These are phyloP conservation scores for Cercophora newfieldiana DNA, from an alignment of 495 filamentous ascomycete species.

Conservation along the genomic window DNA sequence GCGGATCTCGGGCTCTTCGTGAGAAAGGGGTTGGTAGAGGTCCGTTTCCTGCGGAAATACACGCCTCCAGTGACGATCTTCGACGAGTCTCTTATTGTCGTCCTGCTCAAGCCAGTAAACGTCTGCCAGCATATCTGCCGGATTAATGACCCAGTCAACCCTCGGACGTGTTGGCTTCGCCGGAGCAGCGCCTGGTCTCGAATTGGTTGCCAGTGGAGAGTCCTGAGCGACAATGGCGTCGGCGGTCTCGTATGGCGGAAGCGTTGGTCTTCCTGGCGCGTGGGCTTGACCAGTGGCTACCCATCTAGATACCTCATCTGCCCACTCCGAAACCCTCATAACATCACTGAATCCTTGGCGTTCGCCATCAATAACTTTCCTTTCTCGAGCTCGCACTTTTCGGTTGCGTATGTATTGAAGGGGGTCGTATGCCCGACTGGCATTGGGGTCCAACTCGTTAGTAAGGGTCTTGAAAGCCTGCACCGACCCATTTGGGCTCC, in stretches of 20 bases:
- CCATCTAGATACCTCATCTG: slow-evolving; percentile 63
- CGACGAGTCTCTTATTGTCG: slow-evolving; percentile 70
- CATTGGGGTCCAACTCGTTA: slow-evolving; percentile 20
- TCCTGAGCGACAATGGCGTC: slow-evolving; percentile 35
- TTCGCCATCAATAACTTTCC: slow-evolving; percentile 66
- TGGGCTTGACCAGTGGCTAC: slow-evolving; percentile 35
- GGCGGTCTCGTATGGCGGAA: slow-evolving; percentile 57
- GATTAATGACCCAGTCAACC: slow-evolving; percentile 76
- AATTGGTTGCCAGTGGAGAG: slow-evolving; percentile 33
- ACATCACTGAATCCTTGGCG: slow-evolving; percentile 76
- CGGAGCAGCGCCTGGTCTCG: slow-evolving; percentile 28
- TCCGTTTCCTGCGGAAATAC: slow-evolving; percentile 57
- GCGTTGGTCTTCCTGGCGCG: slow-evolving; percentile 49
- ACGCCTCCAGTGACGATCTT: slow-evolving; percentile 68
- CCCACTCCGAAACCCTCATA: slow-evolving; percentile 68
- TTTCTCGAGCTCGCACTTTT: slow-evolving; percentile 71
- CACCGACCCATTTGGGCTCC: slow-evolving; percentile 32
- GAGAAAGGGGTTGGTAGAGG: slow-evolving; percentile 23
- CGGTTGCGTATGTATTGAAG: slow-evolving; percentile 86
- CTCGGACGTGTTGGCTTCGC: slow-evolving; percentile 62
- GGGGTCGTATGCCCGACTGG: slow-evolving; percentile 76
- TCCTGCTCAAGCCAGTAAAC: slow-evolving; percentile 80
- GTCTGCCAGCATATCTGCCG: slow-evolving; percentile 82
- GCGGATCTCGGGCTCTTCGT: slow-evolving; percentile 20
- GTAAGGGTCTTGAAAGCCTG: slow-evolving; percentile 17